phyloP scores from a whole-genome alignment of 768 basidiomycete genomes.

The Suillus hirtellus region DNA sequence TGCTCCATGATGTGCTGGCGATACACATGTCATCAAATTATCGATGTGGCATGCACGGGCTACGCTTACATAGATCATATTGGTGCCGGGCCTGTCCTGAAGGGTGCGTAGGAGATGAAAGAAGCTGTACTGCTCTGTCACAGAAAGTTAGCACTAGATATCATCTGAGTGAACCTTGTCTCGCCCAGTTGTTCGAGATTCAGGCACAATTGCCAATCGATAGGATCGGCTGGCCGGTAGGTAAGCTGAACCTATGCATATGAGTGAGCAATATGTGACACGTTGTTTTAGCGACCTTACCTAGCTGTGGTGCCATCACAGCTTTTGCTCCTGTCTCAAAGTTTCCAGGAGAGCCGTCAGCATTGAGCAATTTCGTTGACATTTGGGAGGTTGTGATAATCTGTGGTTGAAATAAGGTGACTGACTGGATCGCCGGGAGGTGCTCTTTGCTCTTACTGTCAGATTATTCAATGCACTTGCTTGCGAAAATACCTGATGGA shows the following conservation, averaged over 20 bases:
- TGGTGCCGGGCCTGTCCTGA: conserved; percentile 17
- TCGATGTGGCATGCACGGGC: conserved; percentile 5
- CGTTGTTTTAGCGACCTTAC: conserved; percentile 30
- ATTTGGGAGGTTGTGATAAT: conserved; percentile 67
- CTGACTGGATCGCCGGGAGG: conserved; percentile 2
- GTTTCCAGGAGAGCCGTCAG: conserved; percentile 63
- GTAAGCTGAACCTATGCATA: conserved; percentile 34
- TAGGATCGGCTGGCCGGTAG: conserved; percentile 46
- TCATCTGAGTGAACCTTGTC: conserved; percentile 23
- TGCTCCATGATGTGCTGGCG: conserved; percentile 5
- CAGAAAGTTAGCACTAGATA: conserved; percentile 18
- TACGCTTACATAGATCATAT: conserved; percentile 24
- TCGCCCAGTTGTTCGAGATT: conserved; percentile 42
- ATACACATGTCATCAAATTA: not conserved
- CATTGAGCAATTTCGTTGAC: conserved; percentile 63
- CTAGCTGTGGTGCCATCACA: conserved; percentile 66
- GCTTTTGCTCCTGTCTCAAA: conserved; percentile 66
- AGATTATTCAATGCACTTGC: conserved; percentile 48
- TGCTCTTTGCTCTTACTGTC: conserved; percentile 40
- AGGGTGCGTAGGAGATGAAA: conserved; percentile 36
- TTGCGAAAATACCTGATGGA: conserved; percentile 55
- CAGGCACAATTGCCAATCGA: conserved; percentile 44
- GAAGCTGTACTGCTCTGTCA: conserved; percentile 40
- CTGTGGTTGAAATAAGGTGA: conserved; percentile 29
- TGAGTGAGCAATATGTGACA: not conserved